Base-by-base conservation (phyloP, 306 rosid species). In the Calophaca sinica region DNA sequence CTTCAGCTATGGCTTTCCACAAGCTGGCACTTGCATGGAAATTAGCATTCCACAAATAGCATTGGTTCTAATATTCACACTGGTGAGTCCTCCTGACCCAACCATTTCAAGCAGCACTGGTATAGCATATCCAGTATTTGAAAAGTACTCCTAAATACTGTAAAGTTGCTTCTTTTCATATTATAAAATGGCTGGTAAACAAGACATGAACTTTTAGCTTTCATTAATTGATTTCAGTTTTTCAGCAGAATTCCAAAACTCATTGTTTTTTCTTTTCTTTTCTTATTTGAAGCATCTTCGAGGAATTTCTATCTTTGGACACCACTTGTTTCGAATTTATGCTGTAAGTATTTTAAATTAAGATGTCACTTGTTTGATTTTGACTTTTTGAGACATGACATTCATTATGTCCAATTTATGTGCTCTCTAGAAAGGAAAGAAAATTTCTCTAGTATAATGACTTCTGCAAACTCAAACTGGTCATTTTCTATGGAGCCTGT, bases 1-100 rank as follows among this genome's bases (percentile, higher is more conserved):
- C 85, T 94, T 94, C 59, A 91, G 97, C 87, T 94, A 87, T 53
- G 98, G 96, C 9, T 91, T 94, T 86, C 98, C 96, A 35, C 97
- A 94, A 81, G 97, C 97, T 68, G 97, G 97, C 58, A 87, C 88
- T 80, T 94, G 98, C 81, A 62, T 90, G 71, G 98, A 94, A 88
- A 94, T 94, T 64, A 94, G 93, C 69, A 52, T 94, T 80, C 98
- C 97, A 4, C 87, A 74, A 79, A 88, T 94, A 82, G 84, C 88
- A 2, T 78, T 94, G 81, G 87, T 90, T 77, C 93, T 94, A 65
- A 73, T 91, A 81, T 94, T 86, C 86, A 79, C 96, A 33, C 81
- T 94, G 83, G 98, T 94, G 75, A 81, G 88, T 77, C 50, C 44
- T 61, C 6, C n/a, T n/a, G 38, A 74, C 61, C 49, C 32, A 12